Percentiles rank a stretch among this genome's conserved stretches.
phyloP scores from a whole-genome alignment of 305 asterid genomes.

The Fraxinus xanthoxyloides region DNA sequence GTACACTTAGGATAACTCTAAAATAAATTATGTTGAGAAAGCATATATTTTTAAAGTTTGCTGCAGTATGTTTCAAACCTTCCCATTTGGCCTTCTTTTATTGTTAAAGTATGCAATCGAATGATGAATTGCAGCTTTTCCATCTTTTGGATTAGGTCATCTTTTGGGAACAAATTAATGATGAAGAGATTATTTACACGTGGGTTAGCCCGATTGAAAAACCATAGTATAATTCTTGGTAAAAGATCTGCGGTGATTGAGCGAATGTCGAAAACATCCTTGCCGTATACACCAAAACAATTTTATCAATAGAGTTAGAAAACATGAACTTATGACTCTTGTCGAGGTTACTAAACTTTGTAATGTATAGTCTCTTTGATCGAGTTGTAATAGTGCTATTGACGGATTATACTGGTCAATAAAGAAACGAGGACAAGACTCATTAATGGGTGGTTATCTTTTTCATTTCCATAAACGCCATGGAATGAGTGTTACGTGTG shows the following conservation, averaged over 20 bases:
- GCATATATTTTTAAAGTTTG: background rate
- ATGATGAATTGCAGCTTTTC: slow-evolving; percentile 44
- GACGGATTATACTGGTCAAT: background rate
- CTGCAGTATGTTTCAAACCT: background rate
- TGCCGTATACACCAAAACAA: background rate
- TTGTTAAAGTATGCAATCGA: slow-evolving; percentile 39
- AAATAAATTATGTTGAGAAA: background rate
- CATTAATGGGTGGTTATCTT: background rate
- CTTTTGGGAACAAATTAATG: slow-evolving; percentile 28
- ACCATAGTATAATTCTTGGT: slow-evolving; percentile 1
- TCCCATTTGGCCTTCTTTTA: slow-evolving; percentile 4
- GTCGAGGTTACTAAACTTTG: background rate
- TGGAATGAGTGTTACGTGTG: background rate
- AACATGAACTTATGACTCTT: background rate
- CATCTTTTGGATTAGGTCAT: slow-evolving; percentile 28
- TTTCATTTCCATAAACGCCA: background rate
- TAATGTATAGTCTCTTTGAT: background rate
- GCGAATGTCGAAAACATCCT: background rate
- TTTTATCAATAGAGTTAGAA: background rate
- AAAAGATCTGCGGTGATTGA: slow-evolving; percentile 31
- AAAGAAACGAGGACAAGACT: background rate
- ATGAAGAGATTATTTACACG: slow-evolving; percentile 23
- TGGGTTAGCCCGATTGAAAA: background rate
- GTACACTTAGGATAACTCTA: no score
- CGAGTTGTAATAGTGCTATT: background rate